Base-by-base conservation (phyloP, 768 basidiomycete species). In the Russula lepida region DNA sequence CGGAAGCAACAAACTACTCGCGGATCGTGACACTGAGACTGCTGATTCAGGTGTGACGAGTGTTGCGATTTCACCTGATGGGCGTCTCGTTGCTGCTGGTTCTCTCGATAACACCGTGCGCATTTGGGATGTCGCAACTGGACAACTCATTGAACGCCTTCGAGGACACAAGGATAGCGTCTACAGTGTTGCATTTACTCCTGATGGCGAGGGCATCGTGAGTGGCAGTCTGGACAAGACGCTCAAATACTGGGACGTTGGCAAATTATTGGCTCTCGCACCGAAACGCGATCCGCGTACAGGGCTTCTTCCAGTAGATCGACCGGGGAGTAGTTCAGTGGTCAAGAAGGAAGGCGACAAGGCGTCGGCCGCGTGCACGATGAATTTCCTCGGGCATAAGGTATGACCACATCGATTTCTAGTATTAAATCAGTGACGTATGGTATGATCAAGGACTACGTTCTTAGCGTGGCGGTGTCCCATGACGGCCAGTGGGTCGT, bases 401-500 rank as follows among this genome's bases (percentile, higher is more conserved):
- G 84, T 84, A 59, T 57, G 78, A 71, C 9, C 6, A 9, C 27
- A 21, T 50, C 11, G 2, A 54, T 60, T 55, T 35, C 44, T n/a
- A 46, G 32, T 39, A 11, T 54, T 41, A 48, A 7, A 43, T 56
- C 7, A 9, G 2, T 59, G 47, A 41, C 54, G 28, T 27, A 28
- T 44, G 59, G 67, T 23, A 64, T 52, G 49, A 53, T 47, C 50
- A 30, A 84, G 83, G 86, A 88, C 71, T 88, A 86, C 61, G 86
- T 88, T 60, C 77, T 88, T 54, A 83, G 82, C 49, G 85, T 86
- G 49, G 84, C 84, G 21, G 90, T 94, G 51, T 92, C 91, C 49
- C 88, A 92, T 64, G 95, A 98, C 72, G 92, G 91, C 4, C 84
- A 90, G 66, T 88, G 93, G 90, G 88, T 98, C 67, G 95, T 97